Conservation (phyloP, 75 land plant genomes). For the Picea glauca region DNA sequence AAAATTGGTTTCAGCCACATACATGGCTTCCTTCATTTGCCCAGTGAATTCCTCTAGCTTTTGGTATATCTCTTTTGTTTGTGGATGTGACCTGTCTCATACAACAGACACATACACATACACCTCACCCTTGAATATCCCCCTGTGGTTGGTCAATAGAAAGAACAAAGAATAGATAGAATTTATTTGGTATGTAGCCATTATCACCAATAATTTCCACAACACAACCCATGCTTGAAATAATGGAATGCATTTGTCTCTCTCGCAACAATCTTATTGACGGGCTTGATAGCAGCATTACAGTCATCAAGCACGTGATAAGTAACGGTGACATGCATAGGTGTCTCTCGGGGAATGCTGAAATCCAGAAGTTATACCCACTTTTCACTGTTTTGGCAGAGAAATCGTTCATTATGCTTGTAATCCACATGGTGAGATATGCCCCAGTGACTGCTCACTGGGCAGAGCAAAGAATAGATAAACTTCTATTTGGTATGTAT, state of each 20-base stretch:
- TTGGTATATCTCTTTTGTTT: constrained; percentile 14
- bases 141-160: no score
- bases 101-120: constrained; percentile 22
- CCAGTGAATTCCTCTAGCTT: background rate
- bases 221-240: no score
- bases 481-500: no score
- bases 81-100: constrained; percentile 32
- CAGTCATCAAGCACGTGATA: background rate
- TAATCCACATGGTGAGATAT: background rate
- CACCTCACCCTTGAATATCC: constrained; percentile 18
- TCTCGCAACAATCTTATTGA: background rate
- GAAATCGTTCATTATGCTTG: background rate
- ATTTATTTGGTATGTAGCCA: no score
- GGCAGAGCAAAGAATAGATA: no score
- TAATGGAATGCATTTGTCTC: background rate
- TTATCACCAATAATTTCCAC: constrained; percentile 15
- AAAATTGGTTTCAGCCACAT: no score
- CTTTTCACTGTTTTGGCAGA: background rate
- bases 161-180: no score
- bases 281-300: background rate
- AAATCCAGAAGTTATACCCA: background rate
- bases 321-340: background rate
- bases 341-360: background rate
- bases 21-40: background rate
- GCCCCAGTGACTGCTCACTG: no score